These are phyloP conservation scores for Pyrrhoderma lamaoense DNA, from an alignment of 1,284 basidiomycete genomes.

Conservation along the genomic window DNA sequence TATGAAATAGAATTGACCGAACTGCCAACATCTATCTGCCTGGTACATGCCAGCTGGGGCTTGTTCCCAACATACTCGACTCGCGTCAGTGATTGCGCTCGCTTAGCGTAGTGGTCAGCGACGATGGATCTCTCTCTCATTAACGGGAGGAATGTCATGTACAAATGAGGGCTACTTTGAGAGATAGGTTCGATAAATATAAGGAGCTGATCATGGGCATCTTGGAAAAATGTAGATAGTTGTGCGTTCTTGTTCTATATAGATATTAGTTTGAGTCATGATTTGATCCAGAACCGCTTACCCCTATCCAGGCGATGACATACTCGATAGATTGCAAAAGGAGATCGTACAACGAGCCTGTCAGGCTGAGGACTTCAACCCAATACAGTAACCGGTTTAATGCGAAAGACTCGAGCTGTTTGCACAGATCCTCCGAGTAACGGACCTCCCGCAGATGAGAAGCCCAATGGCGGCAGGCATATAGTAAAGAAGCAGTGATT, in stretches of 20 bases:
- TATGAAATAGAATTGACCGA: not conserved
- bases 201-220: not conserved
- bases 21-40: not conserved
- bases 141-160: constrained; percentile 7
- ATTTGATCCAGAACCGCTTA: too few species aligned
- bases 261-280: too few species aligned
- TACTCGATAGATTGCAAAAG: too few species aligned
- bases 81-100: too few species aligned
- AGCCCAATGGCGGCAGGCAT: not conserved
- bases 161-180: not conserved
- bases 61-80: too few species aligned
- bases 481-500: not conserved
- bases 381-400: not conserved
- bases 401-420: too few species aligned
- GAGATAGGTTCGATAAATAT: not conserved
- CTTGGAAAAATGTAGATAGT: too few species aligned
- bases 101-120: not conserved
- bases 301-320: too few species aligned
- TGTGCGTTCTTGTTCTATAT: too few species aligned
- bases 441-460: not conserved
- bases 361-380: constrained; percentile 4
- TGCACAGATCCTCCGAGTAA: too few species aligned
- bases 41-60: too few species aligned
- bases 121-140: constrained; percentile 14
- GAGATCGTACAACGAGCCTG: not conserved